phyloP scores from a whole-genome alignment of 345 rosid species.

The Litchi chinensis region DNA sequence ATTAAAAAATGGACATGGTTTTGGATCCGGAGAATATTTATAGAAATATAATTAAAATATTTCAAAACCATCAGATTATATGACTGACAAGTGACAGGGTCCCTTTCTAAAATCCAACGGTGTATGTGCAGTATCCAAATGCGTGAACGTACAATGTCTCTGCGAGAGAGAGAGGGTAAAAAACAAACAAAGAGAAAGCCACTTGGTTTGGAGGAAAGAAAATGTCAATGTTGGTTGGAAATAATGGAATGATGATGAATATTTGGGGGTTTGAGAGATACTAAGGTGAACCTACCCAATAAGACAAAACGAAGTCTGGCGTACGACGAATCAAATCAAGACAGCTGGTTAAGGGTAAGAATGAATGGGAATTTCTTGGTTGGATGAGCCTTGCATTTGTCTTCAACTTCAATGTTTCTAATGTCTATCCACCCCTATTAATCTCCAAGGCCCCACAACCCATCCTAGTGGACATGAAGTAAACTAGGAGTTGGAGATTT shows the following conservation, averaged over 20 bases:
- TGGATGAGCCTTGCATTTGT: slow-evolving; percentile 10
- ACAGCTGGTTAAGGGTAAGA: slow-evolving; percentile 15
- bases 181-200: neutral
- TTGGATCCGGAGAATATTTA: neutral
- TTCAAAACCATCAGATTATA: neutral
- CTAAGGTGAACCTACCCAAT: slow-evolving; percentile 40
- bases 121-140: neutral
- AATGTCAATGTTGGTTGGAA: slow-evolving; percentile 36
- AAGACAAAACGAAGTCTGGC: slow-evolving; percentile 32
- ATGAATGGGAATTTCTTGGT: slow-evolving; percentile 34
- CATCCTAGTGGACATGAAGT: slow-evolving; percentile 30
- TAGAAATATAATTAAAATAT: neutral
- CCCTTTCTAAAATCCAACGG: neutral
- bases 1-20: neutral
- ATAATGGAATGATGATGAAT: slow-evolving; percentile 9
- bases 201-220: slow-evolving; percentile 14
- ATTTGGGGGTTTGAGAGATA: neutral
- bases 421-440: slow-evolving; percentile 21
- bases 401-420: slow-evolving; percentile 1
- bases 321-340: slow-evolving; percentile 30
- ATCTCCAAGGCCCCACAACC: slow-evolving; percentile 22
- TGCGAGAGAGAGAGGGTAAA: too few species aligned
- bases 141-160: slow-evolving; percentile 20
- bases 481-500: slow-evolving; percentile 7
- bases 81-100: too few species aligned